Conservation (phyloP, 1,284 basidiomycete species). For the Schizophyllum amplum region DNA sequence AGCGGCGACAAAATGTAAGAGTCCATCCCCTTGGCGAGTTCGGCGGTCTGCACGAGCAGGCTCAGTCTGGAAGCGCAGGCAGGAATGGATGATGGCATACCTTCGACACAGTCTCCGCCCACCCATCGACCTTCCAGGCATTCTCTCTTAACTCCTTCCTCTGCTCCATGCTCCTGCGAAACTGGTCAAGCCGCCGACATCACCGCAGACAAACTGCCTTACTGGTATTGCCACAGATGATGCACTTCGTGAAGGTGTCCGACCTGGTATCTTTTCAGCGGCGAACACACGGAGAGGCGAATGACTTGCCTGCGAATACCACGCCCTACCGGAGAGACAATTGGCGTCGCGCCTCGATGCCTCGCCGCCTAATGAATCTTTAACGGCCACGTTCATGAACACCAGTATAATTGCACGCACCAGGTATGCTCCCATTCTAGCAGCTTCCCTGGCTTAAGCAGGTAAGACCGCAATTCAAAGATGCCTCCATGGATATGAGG, state of each 20-base stretch:
- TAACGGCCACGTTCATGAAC: neutral
- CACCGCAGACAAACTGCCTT: slow-evolving; percentile 24
- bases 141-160: slow-evolving; percentile 79
- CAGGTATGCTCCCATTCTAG: slow-evolving; percentile 92
- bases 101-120: slow-evolving; percentile 92
- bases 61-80: slow-evolving; percentile 7
- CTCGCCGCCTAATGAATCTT: slow-evolving; percentile 54
- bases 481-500: slow-evolving; percentile 81
- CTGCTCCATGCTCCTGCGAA: slow-evolving; percentile 50
- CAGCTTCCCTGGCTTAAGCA: slow-evolving; percentile 75
- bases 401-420: no score
- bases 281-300: neutral
- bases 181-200: neutral
- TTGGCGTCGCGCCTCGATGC: slow-evolving; percentile 81
- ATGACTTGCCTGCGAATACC: neutral
- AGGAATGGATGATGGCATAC: slow-evolving; percentile 29
- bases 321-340: slow-evolving; percentile 80
- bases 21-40: slow-evolving; percentile 74
- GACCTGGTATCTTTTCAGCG: slow-evolving; percentile 83
- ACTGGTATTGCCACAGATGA: slow-evolving; percentile 88
- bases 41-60: slow-evolving; percentile 55
- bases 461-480: slow-evolving; percentile 86
- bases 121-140: slow-evolving; percentile 89
- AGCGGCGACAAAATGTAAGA: slow-evolving; percentile 67
- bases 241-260: slow-evolving; percentile 87